These are phyloP conservation scores for Yamagishiella unicocca DNA, from an alignment of 139 green algal genomes.

Conservation along the genomic window DNA sequence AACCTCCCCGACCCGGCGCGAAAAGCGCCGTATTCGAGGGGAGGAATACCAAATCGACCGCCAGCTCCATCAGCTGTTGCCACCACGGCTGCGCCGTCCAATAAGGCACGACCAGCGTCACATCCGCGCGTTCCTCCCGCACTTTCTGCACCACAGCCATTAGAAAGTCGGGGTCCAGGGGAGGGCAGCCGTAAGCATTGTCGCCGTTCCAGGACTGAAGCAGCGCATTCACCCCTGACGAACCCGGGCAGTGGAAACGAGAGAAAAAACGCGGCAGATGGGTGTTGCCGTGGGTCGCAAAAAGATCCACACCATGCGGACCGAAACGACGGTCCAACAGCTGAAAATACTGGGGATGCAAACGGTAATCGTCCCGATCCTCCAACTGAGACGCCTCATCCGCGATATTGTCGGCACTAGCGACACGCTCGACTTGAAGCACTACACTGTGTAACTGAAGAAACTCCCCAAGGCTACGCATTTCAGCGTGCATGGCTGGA, in stretches of 20 bases:
- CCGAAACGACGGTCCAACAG: background rate
- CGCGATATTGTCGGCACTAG: background rate
- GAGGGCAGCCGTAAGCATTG: constrained; percentile 25
- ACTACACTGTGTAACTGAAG: background rate
- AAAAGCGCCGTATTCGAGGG: background rate
- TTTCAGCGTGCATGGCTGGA: background rate
- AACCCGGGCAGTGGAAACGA: constrained; percentile 4
- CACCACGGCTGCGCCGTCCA: constrained; percentile 16
- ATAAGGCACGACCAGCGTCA: background rate
- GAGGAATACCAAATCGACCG: constrained; percentile 6
- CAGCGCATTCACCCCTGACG: background rate
- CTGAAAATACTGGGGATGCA: background rate
- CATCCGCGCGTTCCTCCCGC: background rate
- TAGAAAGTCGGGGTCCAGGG: background rate
- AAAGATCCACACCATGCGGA: constrained; percentile 5
- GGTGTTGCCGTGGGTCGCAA: background rate
- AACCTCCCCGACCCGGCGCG: background rate
- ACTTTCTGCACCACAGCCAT: constrained; percentile 11
- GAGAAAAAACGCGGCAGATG: constrained; percentile 5
- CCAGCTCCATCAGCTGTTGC: background rate
- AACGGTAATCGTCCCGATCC: constrained; percentile 9
- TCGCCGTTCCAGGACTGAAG: background rate
- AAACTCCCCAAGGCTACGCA: background rate
- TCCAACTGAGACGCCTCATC: background rate
- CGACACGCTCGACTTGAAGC: constrained; percentile 18